Evolutionary conservation across 352 stramenopile genomes (phyloP).

Genomic region (Salisapilia sapeloensis): DNA sequence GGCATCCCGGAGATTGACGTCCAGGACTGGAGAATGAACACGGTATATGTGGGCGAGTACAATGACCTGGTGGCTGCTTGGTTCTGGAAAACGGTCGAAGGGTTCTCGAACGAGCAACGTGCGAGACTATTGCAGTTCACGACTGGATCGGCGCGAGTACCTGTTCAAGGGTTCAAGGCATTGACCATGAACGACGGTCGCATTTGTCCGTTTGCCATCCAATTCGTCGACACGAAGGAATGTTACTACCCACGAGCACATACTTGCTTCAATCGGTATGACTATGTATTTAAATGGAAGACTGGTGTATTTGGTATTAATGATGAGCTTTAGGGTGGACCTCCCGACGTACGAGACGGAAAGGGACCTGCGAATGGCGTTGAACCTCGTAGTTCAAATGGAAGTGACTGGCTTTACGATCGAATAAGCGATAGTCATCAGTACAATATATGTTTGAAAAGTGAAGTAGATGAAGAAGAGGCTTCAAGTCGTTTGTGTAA

Average conservation of each 20-base stretch:
- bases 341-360: slow-evolving; percentile 55
- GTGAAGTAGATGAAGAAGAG: too few species aligned
- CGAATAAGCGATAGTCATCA: too few species aligned
- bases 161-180: slow-evolving; percentile 75
- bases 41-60: slow-evolving; percentile 85
- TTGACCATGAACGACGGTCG: slow-evolving; percentile 79
- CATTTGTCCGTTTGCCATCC: slow-evolving; percentile 76
- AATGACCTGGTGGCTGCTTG: slow-evolving; percentile 86
- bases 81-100: slow-evolving; percentile 96
- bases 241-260: slow-evolving; percentile 71
- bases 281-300: neutral
- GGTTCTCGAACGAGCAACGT: slow-evolving; percentile 89
- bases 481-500: too few species aligned
- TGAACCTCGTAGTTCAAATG: slow-evolving; percentile 77
- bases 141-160: slow-evolving; percentile 91
- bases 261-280: slow-evolving; percentile 78
- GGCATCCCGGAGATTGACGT: slow-evolving; percentile 96
- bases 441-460: too few species aligned
- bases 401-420: slow-evolving; percentile 79
- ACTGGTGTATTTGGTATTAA: slow-evolving; percentile 3
- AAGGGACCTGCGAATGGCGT: slow-evolving; percentile 57
- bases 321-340: slow-evolving; percentile 29
- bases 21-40: slow-evolving; percentile 92
- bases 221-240: slow-evolving; percentile 66
- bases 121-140: slow-evolving; percentile 96